phyloP scores from a whole-genome alignment of 345 rosid species.

The Acer yangbiense region DNA sequence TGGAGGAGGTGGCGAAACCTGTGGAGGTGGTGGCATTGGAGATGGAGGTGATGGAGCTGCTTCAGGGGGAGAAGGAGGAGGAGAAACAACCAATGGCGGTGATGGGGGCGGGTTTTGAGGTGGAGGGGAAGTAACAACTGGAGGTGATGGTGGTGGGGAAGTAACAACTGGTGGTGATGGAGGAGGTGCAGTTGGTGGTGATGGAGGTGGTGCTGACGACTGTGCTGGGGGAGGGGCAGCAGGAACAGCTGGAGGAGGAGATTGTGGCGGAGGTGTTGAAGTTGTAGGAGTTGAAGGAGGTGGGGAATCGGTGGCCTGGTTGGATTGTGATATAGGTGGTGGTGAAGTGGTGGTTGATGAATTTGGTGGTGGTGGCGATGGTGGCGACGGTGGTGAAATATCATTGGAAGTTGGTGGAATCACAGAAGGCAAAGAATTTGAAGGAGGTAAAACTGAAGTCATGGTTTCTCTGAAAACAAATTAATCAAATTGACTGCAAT shows the following conservation, averaged over 20 bases:
- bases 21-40: slow-evolving; percentile 60
- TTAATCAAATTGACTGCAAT: slow-evolving; percentile 2
- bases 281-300: slow-evolving; percentile 37
- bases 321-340: slow-evolving; percentile 43
- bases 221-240: slow-evolving; percentile 42
- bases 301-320: slow-evolving; percentile 39
- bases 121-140: slow-evolving; percentile 32
- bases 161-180: slow-evolving; percentile 22
- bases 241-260: slow-evolving; percentile 52
- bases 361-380: slow-evolving; percentile 36
- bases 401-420: slow-evolving; percentile 33
- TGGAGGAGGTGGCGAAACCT: slow-evolving; percentile 44
- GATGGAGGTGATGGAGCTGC: slow-evolving; percentile 47
- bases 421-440: slow-evolving; percentile 40
- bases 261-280: slow-evolving; percentile 37
- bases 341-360: slow-evolving; percentile 44
- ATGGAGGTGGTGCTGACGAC: slow-evolving; percentile 32
- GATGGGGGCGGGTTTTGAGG: slow-evolving; percentile 48
- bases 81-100: slow-evolving; percentile 43
- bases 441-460: slow-evolving; percentile 52
- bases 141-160: slow-evolving; percentile 35
- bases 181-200: slow-evolving; percentile 36
- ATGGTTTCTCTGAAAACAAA: slow-evolving; percentile 33
- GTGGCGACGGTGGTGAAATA: slow-evolving; percentile 23
- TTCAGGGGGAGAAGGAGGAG: slow-evolving; percentile 64